Conservation (phyloP, 1,139 yeast genomes). For the Wickerhamomyces sp. region DNA sequence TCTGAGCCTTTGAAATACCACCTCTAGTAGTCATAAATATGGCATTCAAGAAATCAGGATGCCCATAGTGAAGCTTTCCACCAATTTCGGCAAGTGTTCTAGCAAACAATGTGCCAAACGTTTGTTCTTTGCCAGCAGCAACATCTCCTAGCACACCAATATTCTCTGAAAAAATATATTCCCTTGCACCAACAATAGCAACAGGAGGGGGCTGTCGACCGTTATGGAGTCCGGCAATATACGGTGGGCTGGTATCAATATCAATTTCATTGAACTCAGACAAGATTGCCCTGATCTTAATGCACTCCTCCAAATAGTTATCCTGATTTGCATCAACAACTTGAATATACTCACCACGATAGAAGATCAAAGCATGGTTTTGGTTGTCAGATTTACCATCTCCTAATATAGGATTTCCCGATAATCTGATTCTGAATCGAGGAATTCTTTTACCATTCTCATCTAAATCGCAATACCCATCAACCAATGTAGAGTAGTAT, state of each 20-base stretch:
- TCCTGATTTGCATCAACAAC: conserved; percentile 89
- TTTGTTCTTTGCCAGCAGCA: conserved; percentile 92
- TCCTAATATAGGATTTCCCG: conserved; percentile 86
- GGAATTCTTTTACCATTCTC: conserved; percentile 42
- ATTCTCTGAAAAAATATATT: conserved; percentile 81
- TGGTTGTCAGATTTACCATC: conserved; percentile 91
- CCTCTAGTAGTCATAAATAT: conserved; percentile 89
- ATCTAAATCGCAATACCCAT: conserved; percentile 41
- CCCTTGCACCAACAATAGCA: conserved; percentile 86
- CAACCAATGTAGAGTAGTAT: conserved; percentile 63
- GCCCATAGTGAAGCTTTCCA: conserved; percentile 87
- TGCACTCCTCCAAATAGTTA: conserved; percentile 79
- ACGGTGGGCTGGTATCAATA: conserved; percentile 35
- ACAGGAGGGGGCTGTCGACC: conserved; percentile 46
- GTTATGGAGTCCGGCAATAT: conserved; percentile 41
- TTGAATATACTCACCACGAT: conserved; percentile 84
- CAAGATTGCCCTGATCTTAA: conserved; percentile 71
- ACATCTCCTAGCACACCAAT: conserved; percentile 85
- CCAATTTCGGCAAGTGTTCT: conserved; percentile 83
- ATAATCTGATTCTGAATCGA: conserved; percentile 52
- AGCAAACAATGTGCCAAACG: conserved; percentile 87
- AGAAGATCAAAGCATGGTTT: conserved; percentile 69
- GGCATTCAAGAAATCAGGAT: conserved; percentile 83
- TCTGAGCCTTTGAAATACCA: conserved; percentile 86
- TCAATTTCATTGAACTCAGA: conserved; percentile 70